Base-by-base conservation (phyloP, 1,284 basidiomycete species). In the Dichomitus squalens region DNA sequence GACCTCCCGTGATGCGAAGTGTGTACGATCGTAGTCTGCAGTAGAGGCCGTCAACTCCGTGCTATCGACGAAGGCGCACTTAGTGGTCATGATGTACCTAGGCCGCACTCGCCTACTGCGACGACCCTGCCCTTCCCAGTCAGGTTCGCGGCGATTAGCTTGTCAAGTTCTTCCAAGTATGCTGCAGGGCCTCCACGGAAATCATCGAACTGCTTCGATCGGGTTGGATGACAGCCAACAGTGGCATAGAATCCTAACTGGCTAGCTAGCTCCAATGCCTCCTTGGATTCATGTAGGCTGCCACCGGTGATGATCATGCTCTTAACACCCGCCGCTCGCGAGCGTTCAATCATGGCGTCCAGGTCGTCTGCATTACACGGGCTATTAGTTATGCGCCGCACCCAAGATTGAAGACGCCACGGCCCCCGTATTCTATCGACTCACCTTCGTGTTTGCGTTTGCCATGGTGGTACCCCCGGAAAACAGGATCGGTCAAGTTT, bases 151-250 rank as follows among this genome's bases (percentile, higher is more conserved):
- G 69, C 70, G 23, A 93, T 82, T 1, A 92, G 66, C 12, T 76
- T 68, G 58, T 86, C 84, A 20, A 94, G 73, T 11, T 79, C 83
- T 12, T 74, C 60, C 7, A 95, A 72, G 68, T 95, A 96, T 2
- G 76, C 86, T 0, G 81, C 80, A 1, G 84, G 81, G 0, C 91
- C 88, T 7, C 75, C 81, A 1, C 74, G 73, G 68, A 83, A 80
- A 48, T 78, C 72, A 35, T 90, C 87, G 63, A 95, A 90, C 69
- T 95, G 90, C 4, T 68, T 73, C 0, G 90, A 86, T n/a, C 91
- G 87, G 7, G 93, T 95, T 0, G 94, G 94, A 73, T 96, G 94
- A 63, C 90, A 91, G 18, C 94, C 94, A 1, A 89, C 85, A 0
- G 93, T 96, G 7, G 86, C 84, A 68, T 88, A 92, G 18, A 93